Base-by-base conservation (phyloP, 352 stramenopile genomes). In the Aphanomyces euteiches region DNA sequence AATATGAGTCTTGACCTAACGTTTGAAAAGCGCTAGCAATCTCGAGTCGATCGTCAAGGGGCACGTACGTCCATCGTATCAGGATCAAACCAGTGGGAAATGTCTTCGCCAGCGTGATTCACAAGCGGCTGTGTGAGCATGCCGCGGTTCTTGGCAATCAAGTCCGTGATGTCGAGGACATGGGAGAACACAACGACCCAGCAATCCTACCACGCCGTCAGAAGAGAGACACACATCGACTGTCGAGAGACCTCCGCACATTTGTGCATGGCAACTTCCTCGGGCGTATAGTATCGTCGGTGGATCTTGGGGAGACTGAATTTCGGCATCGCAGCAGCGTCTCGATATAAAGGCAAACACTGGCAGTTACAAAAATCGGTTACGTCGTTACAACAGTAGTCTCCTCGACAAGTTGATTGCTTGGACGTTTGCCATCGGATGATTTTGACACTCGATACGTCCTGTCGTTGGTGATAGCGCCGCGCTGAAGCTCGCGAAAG, bases 41-140 rank as follows among this genome's bases (percentile, higher is more conserved):
- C 50, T 54, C 2, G 3, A 7, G 15, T 41, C 13, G 45, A n/a
- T 43, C 69, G 17, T 0, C 10, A 50, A 12, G 1, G 2, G 43
- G 17, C 10, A 12, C 10, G 15, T 78, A 93, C 83, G 63, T 96
- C 82, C 6, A 80, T 73, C 0, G 82, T 94, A 4, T 84, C 77
- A 5, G 64, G 39, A 40, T 96, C 84, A 70, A 98, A 98, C 92
- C 92, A 98, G 67, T 97, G 88, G 0, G 90, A 96, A 36, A 98
- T 83, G 68, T 98, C 90, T 39, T 92, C 81, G 5, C 91, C 92
- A 28, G 92, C 90, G 72, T 92, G 81, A 5, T 78, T 74, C 3
- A 98, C 80, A 5, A 98, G 74, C 48, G 86, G 84, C 59, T 96
- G 81, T 6, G 88, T 88, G 4, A 97, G 75, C 8, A 81, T 47